Evolutionary conservation across 495 filamentous ascomycete species (phyloP), one percentile per base, ranked within the genome.

Genomic region (Sordaria brevicollis): DNA sequence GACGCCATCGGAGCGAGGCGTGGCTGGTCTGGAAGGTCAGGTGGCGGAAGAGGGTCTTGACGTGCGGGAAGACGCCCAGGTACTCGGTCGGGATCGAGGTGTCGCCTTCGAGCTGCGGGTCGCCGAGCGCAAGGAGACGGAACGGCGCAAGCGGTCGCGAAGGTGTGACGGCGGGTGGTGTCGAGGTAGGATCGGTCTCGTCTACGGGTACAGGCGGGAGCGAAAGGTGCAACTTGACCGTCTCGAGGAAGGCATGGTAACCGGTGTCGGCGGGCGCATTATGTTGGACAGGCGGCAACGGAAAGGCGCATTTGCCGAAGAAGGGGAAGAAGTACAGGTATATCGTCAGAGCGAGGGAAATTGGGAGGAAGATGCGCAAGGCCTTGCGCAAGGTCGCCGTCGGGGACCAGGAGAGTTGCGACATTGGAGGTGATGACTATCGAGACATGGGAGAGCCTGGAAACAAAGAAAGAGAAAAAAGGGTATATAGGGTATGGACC

Each of bases 101-200:
- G 77, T 97, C 93, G 74, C 95, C 95, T 79, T 99, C 95, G 33
- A 99, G 86, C 76, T 99, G 95, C 1, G 95, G 95, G 81, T 99
- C 95, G 69, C 90, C 95, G 57, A 99, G 89, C 13, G 93, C 88
- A 31, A 99, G 90, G 4, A 99, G 88, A 35, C 95, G 86, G 79
- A 99, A 97, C 4, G 91, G 91, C 15, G 88, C 93, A 72, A 79
- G 69, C 73, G 79, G 74, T 75, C 74, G 81, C 75, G 75, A 76
- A 25, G 70, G 69, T 43, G 66, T 21, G 2, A 71, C 38, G 34
- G 74, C 37, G 73, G 31, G 10, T 57, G 31, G 10, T 57, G 29
- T 34, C 13, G 39, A 11, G 67, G 29, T 74, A 69, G 74, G 78
- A 66, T 77, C 70, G 70, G 54, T 71, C 13, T 29, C 69, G 21